These are phyloP conservation scores for Tuber aestivum DNA, from an alignment of 495 filamentous ascomycete genomes.

Conservation along the genomic window DNA sequence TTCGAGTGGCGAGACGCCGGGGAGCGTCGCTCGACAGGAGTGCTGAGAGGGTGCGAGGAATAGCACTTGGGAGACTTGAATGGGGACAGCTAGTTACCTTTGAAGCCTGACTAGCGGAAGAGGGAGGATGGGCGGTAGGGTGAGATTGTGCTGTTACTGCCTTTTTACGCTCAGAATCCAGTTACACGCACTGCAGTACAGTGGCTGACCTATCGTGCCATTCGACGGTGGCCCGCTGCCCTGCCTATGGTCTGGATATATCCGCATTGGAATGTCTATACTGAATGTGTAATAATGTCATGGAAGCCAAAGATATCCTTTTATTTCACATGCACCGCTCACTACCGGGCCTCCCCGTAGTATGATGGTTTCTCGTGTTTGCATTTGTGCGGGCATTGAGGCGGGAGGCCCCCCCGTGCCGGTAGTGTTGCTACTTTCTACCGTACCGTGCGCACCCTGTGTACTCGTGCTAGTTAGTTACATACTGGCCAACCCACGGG, in stretches of 20 bases:
- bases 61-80: not conserved
- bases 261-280: not conserved
- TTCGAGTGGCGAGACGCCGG: not conserved
- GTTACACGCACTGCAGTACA: not conserved
- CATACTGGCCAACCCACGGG: not conserved
- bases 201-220: not conserved
- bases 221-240: not conserved
- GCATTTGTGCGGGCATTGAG: not conserved
- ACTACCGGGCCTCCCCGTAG: not conserved
- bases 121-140: not conserved
- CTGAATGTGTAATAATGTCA: not conserved
- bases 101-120: not conserved
- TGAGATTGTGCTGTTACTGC: constrained; percentile 1
- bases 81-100: not conserved
- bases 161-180: not conserved
- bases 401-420: not conserved
- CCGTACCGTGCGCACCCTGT: not conserved
- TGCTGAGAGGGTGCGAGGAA: not conserved
- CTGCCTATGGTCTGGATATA: not conserved
- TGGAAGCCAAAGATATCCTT: not conserved
- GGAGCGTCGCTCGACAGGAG: not conserved
- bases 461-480: not conserved
- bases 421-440: not conserved
- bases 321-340: not conserved
- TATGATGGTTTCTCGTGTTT: not conserved